Conservation (phyloP, 1,284 basidiomycete species). For the Cryptococcus sp. region DNA sequence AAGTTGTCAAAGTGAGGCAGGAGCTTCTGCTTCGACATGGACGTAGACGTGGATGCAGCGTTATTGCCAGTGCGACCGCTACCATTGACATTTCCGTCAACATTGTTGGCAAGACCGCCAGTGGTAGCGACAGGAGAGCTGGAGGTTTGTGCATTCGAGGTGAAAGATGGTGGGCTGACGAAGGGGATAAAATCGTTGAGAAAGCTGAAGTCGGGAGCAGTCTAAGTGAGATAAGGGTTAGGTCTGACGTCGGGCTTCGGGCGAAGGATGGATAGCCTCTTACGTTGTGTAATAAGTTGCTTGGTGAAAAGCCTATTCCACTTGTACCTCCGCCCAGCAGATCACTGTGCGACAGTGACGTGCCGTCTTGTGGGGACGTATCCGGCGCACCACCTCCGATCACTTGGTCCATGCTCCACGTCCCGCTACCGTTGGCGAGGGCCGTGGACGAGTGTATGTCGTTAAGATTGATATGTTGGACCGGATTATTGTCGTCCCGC, state of each 20-base stretch:
- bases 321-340: constrained; percentile 3
- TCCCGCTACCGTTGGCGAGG: background rate
- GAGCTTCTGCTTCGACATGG: background rate
- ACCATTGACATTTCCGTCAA: background rate
- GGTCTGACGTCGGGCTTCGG: no score
- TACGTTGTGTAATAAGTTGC: background rate
- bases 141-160: background rate
- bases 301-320: constrained; percentile 7
- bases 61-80: constrained; percentile 1
- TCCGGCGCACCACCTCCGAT: background rate
- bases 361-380: background rate
- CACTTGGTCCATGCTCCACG: background rate
- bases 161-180: constrained; percentile 7
- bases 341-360: constrained; percentile 10
- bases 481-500: background rate
- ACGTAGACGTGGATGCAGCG: constrained; percentile 5
- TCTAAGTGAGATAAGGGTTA: background rate
- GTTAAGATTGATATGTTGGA: constrained; percentile 3
- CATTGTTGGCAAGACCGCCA: background rate
- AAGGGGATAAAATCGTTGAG: constrained; percentile 24
- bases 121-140: background rate
- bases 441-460: constrained; percentile 5
- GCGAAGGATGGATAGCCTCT: background rate
- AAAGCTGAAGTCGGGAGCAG: constrained; percentile 23
- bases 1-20: constrained; percentile 24